These are phyloP conservation scores for Pichia cactophila DNA, from an alignment of 1,139 yeast species.

Conservation along the genomic window DNA sequence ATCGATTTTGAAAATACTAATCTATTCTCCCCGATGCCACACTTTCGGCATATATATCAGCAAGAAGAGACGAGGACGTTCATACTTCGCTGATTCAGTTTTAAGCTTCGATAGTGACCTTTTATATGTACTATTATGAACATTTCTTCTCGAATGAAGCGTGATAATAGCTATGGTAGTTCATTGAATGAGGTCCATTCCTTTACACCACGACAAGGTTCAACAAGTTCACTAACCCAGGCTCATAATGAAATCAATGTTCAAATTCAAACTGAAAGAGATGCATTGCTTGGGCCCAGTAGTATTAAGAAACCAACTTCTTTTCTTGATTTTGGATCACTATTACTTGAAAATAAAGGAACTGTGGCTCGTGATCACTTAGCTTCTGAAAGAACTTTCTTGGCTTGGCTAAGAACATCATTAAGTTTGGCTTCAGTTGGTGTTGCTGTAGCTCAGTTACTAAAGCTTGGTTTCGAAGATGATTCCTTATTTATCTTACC, in stretches of 20 bases:
- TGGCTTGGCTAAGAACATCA: slow-evolving; percentile 35
- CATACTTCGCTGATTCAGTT: too few species aligned
- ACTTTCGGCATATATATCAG: too few species aligned
- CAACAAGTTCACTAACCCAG: neutral
- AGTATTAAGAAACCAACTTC: slow-evolving; percentile 18
- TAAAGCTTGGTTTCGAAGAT: slow-evolving; percentile 30
- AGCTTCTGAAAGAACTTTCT: slow-evolving; percentile 31
- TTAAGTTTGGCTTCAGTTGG: slow-evolving; percentile 50
- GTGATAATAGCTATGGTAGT: neutral
- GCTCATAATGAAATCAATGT: neutral
- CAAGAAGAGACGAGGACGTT: too few species aligned
- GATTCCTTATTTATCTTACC: neutral
- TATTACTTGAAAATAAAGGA: slow-evolving; percentile 39
- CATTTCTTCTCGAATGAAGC: neutral
- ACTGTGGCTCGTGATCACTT: slow-evolving; percentile 44
- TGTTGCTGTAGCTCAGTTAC: slow-evolving; percentile 47
- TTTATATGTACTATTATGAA: neutral
- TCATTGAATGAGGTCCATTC: slow-evolving; percentile 1
- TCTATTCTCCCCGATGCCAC: too few species aligned
- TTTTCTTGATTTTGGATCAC: slow-evolving; percentile 27
- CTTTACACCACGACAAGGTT: slow-evolving; percentile 1
- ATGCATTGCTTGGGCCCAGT: slow-evolving; percentile 6
- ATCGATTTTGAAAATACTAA: too few species aligned
- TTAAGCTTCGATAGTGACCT: too few species aligned
- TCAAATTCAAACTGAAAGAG: slow-evolving; percentile 3